These are phyloP conservation scores for Candida insectalens DNA, from an alignment of 805 yeast species.

Conservation along the genomic window DNA sequence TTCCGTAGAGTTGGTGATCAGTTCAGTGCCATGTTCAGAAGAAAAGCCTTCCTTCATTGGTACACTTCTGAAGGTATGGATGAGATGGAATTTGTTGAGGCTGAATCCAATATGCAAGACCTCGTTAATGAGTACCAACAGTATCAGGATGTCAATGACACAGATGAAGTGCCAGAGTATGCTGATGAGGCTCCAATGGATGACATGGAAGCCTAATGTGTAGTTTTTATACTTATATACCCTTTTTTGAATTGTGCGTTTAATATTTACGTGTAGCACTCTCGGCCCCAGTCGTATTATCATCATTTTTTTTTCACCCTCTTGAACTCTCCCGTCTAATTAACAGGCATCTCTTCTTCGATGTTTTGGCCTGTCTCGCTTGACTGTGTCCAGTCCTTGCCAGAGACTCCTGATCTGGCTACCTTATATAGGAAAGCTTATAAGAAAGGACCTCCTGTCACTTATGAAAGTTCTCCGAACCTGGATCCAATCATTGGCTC, in stretches of 20 bases:
- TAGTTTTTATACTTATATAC: not conserved
- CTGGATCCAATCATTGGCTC: constrained; percentile 25
- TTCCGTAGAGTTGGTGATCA: constrained; percentile 86
- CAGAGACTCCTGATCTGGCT: constrained; percentile 16
- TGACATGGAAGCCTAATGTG: constrained; percentile 6
- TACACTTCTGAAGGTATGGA: constrained; percentile 95
- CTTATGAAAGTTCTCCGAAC: constrained; percentile 17
- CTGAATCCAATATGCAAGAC: constrained; percentile 85
- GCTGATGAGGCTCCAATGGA: constrained; percentile 57
- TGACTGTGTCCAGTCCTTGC: constrained; percentile 14
- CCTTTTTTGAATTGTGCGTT: not conserved
- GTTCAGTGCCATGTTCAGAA: constrained; percentile 85
- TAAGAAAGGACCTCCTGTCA: constrained; percentile 2
- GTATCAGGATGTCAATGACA: constrained; percentile 75
- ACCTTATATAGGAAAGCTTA: constrained; percentile 6
- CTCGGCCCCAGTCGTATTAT: not conserved
- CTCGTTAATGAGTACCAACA: constrained; percentile 86
- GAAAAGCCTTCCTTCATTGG: constrained; percentile 96
- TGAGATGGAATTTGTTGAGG: constrained; percentile 88
- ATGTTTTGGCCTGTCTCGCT: constrained; percentile 26
- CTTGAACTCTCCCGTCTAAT: not conserved
- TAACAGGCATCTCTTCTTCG: no score
- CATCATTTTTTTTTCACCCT: not conserved
- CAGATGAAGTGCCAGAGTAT: constrained; percentile 66
- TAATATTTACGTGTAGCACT: constrained; percentile 1